These are phyloP conservation scores for Aphanomyces astaci DNA, from an alignment of 352 stramenopile species.

Conservation along the genomic window DNA sequence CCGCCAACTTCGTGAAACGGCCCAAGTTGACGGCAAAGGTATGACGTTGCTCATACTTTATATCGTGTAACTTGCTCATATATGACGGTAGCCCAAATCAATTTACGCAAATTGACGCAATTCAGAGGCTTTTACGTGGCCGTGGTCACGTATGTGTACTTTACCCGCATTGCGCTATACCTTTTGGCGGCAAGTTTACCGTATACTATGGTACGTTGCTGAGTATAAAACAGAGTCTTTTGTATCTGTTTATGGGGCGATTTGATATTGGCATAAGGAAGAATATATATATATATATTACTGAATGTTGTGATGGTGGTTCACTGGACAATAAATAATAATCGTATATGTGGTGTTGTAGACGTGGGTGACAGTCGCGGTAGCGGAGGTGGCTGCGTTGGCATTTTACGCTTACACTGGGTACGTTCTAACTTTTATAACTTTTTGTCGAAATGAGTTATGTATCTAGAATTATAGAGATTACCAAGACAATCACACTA, in stretches of 20 bases:
- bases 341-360: background rate
- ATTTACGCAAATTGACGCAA: slow-evolving; percentile 90
- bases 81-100: slow-evolving; percentile 52
- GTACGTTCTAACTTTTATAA: slow-evolving; percentile 28
- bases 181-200: slow-evolving; percentile 87
- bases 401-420: slow-evolving; percentile 91
- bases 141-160: slow-evolving; percentile 97
- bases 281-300: no score
- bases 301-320: no score
- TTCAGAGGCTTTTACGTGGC: slow-evolving; percentile 97
- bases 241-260: no score
- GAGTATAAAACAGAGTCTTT: no score
- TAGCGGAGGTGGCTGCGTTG: slow-evolving; percentile 74
- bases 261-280: no score
- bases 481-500: no score
- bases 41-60: background rate
- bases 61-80: no score
- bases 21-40: slow-evolving; percentile 84
- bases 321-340: background rate
- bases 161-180: slow-evolving; percentile 95
- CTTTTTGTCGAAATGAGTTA: background rate
- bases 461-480: no score
- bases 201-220: slow-evolving; percentile 78
- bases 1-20: slow-evolving; percentile 61
- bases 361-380: slow-evolving; percentile 56